A percentile compares a stretch with the other conserved stretches of the same genome.
Conservation (phyloP, 306 rosid species). For the Lagenaria siceraria region DNA sequence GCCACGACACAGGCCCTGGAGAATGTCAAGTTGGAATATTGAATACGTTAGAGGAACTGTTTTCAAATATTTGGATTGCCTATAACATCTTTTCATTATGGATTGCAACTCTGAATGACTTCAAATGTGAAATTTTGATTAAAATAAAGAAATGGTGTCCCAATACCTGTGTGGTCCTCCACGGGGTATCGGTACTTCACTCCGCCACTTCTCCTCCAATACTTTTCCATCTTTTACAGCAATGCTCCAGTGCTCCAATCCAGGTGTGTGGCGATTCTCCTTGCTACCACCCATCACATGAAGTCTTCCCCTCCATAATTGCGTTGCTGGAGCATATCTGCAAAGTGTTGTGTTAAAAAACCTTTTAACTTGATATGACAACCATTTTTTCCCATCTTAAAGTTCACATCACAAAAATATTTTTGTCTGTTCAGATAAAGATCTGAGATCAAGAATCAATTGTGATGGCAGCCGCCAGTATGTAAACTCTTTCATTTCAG, state of each 20-base stretch:
- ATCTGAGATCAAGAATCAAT: not conserved
- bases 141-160: not conserved
- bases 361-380: not conserved
- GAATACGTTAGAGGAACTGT: not conserved
- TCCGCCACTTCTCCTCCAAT: slow-evolving; percentile 56
- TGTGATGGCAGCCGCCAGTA: not conserved
- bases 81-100: not conserved
- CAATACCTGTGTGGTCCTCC: slow-evolving; percentile 95
- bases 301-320: slow-evolving; percentile 80
- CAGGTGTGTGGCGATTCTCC: slow-evolving; percentile 88
- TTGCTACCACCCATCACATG: slow-evolving; percentile 98
- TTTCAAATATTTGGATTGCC: not conserved
- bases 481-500: not conserved
- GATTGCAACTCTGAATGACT: not conserved
- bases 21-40: slow-evolving; percentile 10
- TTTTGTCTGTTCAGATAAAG: not conserved
- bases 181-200: slow-evolving; percentile 74
- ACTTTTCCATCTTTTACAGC: slow-evolving; percentile 68
- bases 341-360: slow-evolving; percentile 1
- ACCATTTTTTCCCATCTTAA: not conserved
- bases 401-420: not conserved
- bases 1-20: slow-evolving; percentile 59
- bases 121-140: not conserved
- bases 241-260: slow-evolving; percentile 79
- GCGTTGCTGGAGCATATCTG: slow-evolving; percentile 91